Percentiles rank a stretch among this genome's conserved stretches.
phyloP scores from a whole-genome alignment of 2,329 filamentous ascomycete genomes.

The Alternaria panax region DNA sequence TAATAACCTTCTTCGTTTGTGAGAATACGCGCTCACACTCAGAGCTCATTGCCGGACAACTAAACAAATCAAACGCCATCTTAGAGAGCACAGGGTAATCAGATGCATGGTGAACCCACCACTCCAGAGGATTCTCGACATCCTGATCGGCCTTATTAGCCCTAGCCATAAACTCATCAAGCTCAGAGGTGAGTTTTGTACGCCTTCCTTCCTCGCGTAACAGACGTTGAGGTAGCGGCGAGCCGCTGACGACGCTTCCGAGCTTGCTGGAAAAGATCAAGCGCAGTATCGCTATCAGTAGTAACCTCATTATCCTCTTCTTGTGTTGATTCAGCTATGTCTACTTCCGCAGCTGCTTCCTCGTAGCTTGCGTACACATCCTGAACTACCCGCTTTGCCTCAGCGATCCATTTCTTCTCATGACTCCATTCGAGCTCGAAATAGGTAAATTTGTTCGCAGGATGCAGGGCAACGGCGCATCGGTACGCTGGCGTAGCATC shows the following conservation, averaged over 20 bases:
- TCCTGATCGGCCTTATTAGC: not conserved
- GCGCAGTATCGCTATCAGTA: not conserved
- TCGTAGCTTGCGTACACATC: not conserved
- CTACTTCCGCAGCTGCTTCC: not conserved
- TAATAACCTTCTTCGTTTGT: conserved; percentile 12
- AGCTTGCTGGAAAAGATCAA: not conserved
- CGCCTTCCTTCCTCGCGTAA: not conserved
- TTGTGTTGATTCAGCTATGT: not conserved
- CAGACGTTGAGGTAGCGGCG: not conserved
- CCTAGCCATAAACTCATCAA: not conserved
- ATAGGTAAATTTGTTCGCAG: not conserved
- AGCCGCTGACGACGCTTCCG: not conserved
- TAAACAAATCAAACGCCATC: conserved; percentile 12
- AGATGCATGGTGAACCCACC: not conserved
- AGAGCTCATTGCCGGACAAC: conserved; percentile 11
- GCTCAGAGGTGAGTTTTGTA: not conserved
- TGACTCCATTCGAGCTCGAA: not conserved
- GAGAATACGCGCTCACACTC: conserved; percentile 14
- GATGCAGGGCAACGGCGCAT: not conserved
- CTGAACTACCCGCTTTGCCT: not conserved
- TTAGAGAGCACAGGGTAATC: conserved; percentile 8
- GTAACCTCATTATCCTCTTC: not conserved
- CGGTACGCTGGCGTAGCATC: not conserved
- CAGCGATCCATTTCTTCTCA: not conserved
- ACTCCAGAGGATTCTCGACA: not conserved